Conservation (phyloP, 2,329 filamentous ascomycete species). For the Microsporum ferrugineum region DNA sequence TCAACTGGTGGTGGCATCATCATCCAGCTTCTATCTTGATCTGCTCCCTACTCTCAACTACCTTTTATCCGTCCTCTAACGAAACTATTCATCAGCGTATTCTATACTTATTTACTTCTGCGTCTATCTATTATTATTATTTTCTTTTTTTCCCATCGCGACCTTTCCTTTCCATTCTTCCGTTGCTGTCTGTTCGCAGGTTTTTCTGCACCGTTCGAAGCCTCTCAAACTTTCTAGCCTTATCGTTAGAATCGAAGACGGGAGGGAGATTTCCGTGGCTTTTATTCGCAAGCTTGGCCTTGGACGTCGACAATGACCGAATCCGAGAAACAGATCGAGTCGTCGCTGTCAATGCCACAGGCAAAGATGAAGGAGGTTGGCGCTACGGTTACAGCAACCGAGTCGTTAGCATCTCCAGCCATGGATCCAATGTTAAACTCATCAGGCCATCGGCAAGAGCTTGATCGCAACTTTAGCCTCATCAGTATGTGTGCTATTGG, state of each 20-base stretch:
- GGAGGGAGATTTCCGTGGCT: not conserved
- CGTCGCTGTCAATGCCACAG: not conserved
- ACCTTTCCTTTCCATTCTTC: not conserved
- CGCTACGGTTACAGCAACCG: not conserved
- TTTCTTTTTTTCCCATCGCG: not conserved
- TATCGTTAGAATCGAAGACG: not conserved
- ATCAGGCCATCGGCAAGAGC: constrained; percentile 52
- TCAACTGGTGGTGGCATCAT: not conserved
- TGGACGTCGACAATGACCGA: not conserved
- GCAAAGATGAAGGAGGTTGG: not conserved
- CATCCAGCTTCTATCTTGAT: not conserved
- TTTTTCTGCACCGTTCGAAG: not conserved
- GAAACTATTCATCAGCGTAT: not conserved
- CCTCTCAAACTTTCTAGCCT: not conserved
- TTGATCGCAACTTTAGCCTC: constrained; percentile 52
- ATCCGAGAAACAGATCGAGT: not conserved
- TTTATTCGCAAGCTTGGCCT: not conserved
- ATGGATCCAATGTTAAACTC: constrained; percentile 40
- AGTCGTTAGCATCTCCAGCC: not conserved
- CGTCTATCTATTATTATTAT: not conserved
- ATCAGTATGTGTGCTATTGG: constrained; percentile 49
- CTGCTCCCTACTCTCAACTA: not conserved
- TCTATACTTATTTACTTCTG: not conserved
- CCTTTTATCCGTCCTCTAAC: not conserved
- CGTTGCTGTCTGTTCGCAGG: not conserved